These are phyloP conservation scores for Colletotrichum sojae DNA, from an alignment of 2,329 filamentous ascomycete genomes.

Conservation along the genomic window DNA sequence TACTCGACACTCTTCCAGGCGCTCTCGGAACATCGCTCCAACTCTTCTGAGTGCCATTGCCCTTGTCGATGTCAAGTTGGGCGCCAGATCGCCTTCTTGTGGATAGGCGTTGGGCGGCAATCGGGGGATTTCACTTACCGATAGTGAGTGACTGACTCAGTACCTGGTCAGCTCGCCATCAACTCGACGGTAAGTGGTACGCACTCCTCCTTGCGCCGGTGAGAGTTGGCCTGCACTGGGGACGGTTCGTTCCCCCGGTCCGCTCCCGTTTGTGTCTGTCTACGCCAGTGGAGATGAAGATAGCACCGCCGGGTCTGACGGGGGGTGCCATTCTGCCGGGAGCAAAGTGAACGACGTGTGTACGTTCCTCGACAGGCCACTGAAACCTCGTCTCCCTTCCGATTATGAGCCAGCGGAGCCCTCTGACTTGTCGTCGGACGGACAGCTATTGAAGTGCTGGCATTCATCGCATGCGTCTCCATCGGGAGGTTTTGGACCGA, in stretches of 20 bases:
- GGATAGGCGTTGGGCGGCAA: background rate
- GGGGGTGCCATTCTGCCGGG: slow-evolving; percentile 18
- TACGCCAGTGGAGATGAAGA: slow-evolving; percentile 1
- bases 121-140: slow-evolving; percentile 17
- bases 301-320: slow-evolving; percentile 1
- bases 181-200: background rate
- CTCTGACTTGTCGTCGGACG: background rate
- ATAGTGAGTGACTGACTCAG: slow-evolving; percentile 9
- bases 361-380: slow-evolving; percentile 11
- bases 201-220: background rate
- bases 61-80: background rate
- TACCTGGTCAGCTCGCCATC: background rate
- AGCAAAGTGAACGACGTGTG: background rate
- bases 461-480: background rate
- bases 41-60: background rate
- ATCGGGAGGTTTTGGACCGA: slow-evolving; percentile 8
- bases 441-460: background rate
- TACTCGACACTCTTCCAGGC: too few relatives aligned
- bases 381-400: slow-evolving; percentile 22
- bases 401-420: slow-evolving; percentile 3
- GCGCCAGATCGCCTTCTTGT: background rate
- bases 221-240: background rate
- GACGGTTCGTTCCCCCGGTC: slow-evolving; percentile 22
- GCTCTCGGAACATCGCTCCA: too few relatives aligned
- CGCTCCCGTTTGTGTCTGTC: slow-evolving; percentile 6